Evolutionary conservation across 2,329 filamentous ascomycete genomes (phyloP), one percentile per base, ranked within the genome.

Genomic region (Venturia asperata): DNA sequence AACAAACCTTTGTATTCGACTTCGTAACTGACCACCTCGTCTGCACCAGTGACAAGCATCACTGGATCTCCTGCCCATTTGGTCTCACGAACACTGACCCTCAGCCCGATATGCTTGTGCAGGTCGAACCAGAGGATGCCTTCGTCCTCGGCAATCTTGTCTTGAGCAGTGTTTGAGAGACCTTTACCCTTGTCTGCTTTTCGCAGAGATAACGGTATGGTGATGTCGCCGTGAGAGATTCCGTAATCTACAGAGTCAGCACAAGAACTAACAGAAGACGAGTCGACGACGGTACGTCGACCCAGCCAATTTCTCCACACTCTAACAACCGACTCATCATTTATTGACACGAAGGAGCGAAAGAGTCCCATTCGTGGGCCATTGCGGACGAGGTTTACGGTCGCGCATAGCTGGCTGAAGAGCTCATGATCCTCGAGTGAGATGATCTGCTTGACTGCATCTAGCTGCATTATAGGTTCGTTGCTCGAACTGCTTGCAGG

Each of bases 231-330:
- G 70, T 70, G 65, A 69, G 70, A 62, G 71, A 67, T 67, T 75
- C 70, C 63, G 41, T 65, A 68, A 61, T 68, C 67, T 42, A 77
- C 74, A 69, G 74, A 71, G 27, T 52, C 27, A 45, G 43, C 52
- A 55, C 52, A 58, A 17, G 37, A 7, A 43, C 62, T 58, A 17
- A 27, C 34, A 58, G 30, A 58, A 34, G 52, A 58, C 27, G 52
- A 37, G 27, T 37, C 52, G 6, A 58, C 52, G 30, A 58, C 9
- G n/a, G 52, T n/a, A 58, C 52, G 52, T 15, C 52, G 52, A 5
- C 15, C 79, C 43, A 94, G 77, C 90, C 90, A 94, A 19, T 87
- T 78, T 63, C 89, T 82, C 81, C 86, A 92, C 0, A 94, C 80
- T 37, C 90, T 82, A 47, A 91, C 78, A 5, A 91, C 82, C 1